These are phyloP conservation scores for Orbilia quercus DNA, from an alignment of 2,329 filamentous ascomycete genomes.

Conservation along the genomic window DNA sequence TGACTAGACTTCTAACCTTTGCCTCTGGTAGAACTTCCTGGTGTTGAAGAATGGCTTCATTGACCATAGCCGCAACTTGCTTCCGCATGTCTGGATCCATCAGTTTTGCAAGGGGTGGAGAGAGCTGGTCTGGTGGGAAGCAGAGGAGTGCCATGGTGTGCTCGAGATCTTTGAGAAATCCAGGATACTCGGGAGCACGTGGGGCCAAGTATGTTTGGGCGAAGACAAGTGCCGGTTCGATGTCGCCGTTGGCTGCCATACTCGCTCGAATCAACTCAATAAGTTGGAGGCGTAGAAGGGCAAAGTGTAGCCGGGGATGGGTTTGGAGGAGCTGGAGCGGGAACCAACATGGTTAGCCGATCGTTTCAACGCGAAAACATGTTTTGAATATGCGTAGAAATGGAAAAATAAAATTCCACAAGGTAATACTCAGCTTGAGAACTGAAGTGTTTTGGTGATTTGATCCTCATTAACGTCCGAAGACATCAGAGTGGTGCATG, in stretches of 20 bases:
- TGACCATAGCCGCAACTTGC: slow-evolving; percentile 87
- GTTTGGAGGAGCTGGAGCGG: slow-evolving; percentile 81
- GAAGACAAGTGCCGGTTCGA: slow-evolving; percentile 83
- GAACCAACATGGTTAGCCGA: slow-evolving; percentile 30
- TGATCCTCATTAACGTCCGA: slow-evolving; percentile 87
- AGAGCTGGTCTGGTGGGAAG: slow-evolving; percentile 82
- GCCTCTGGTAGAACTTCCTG: slow-evolving; percentile 81
- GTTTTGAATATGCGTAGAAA: slow-evolving; percentile 56
- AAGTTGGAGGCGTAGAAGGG: slow-evolving; percentile 86
- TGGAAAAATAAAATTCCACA: slow-evolving; percentile 24
- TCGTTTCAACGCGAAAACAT: neutral
- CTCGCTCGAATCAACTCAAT: slow-evolving; percentile 89
- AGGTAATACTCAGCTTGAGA: slow-evolving; percentile 78
- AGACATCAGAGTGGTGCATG: slow-evolving; percentile 99
- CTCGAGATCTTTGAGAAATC: slow-evolving; percentile 88
- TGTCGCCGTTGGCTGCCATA: slow-evolving; percentile 74
- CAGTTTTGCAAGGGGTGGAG: slow-evolving; percentile 78
- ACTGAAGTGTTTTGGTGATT: slow-evolving; percentile 78
- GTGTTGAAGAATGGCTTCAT: slow-evolving; percentile 82
- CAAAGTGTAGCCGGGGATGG: slow-evolving; percentile 85
- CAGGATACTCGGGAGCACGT: slow-evolving; percentile 80
- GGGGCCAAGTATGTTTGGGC: slow-evolving; percentile 88
- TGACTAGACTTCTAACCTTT: slow-evolving; percentile 82
- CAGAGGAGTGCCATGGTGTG: slow-evolving; percentile 92
- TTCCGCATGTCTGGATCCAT: slow-evolving; percentile 82